Evolutionary conservation across 2,329 filamentous ascomycete species (phyloP), one percentile per base, ranked within the genome.

Genomic region (Mollisia scopiformis): DNA sequence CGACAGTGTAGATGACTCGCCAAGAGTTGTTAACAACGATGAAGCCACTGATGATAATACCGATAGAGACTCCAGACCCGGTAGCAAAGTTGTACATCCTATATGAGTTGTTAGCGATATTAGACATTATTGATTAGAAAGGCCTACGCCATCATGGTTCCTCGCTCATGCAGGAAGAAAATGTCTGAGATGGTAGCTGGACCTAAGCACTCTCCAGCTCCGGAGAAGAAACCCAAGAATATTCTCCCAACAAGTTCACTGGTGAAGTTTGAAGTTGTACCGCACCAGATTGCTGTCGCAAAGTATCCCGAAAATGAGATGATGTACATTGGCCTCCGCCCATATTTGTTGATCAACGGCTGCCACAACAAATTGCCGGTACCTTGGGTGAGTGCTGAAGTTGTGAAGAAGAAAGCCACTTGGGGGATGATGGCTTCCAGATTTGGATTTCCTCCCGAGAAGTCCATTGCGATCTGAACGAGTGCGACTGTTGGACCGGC

Each of bases 131-230:
- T n/a, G n/a, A 2, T 30, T 8, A 27, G 25, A 7, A n/a, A 39
- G 6, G 73, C 77, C 65, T 68, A 78, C 65, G 80, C 78, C 80
- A 84, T 85, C 41, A 82, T 73, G 1, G 75, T 72, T 1, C 82
- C 82, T 55, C 84, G 75, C 66, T 86, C 80, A 62, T 86, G 83
- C 16, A 86, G 72, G 68, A 84, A 86, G 71, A 85, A 86, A 30
- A 85, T 71, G 63, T 86, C 83, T 2, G 81, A 74, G 49, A 85
- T 82, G 1, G 81, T 83, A 7, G 82, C 73, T 0, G 82, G 82
- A 1, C 80, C 75, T 3, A 77, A 61, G 61, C 71, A 75, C 61
- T 86, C 83, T 1, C 79, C 83, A 7, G 82, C 80, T 1, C 83
- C 84, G 0, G 82, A 76, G 1, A 78, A 82, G 41, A 84, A 77